A percentile compares a stretch with the other conserved stretches of the same genome.
phyloP scores from a whole-genome alignment of 352 stramenopile genomes.

The Phytopythium ostracodes region DNA sequence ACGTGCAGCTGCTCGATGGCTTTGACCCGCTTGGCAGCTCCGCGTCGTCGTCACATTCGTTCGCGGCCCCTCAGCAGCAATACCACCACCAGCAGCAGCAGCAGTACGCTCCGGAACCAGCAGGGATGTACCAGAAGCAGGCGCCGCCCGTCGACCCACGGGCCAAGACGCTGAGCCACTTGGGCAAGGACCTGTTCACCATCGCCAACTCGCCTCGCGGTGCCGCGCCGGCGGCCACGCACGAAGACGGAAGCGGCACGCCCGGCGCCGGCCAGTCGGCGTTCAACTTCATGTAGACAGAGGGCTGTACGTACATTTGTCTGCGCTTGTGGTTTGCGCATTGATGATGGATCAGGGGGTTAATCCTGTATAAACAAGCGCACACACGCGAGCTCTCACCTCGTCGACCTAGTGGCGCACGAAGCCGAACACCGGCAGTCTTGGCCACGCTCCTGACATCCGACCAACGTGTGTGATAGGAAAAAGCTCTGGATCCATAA shows the following conservation, averaged over 20 bases:
- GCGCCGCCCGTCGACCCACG: conserved; percentile 38
- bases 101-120: conserved; percentile 12
- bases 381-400: too few species aligned
- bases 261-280: conserved; percentile 53
- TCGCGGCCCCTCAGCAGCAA: conserved; percentile 16
- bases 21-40: conserved; percentile 37
- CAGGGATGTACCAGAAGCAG: conserved; percentile 4
- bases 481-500: too few species aligned
- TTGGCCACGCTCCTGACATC: too few species aligned
- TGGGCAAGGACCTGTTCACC: conserved; percentile 84
- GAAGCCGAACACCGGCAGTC: too few species aligned
- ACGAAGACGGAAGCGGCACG: conserved; percentile 15
- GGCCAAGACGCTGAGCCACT: conserved; percentile 66
- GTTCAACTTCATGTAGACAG: conserved; percentile 88
- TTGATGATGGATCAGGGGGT: neutral
- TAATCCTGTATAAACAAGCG: conserved; percentile 3
- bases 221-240: conserved; percentile 14
- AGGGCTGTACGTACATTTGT: conserved; percentile 1
- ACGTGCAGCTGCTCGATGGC: conserved; percentile 45
- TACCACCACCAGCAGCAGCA: conserved; percentile 28
- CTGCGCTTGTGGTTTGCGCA: neutral
- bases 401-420: too few species aligned
- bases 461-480: too few species aligned
- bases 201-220: conserved; percentile 78
- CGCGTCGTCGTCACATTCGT: conserved; percentile 23